Evolutionary conservation across 257 asterid species (phyloP).

Genomic region (Nicotiana paniculata): DNA sequence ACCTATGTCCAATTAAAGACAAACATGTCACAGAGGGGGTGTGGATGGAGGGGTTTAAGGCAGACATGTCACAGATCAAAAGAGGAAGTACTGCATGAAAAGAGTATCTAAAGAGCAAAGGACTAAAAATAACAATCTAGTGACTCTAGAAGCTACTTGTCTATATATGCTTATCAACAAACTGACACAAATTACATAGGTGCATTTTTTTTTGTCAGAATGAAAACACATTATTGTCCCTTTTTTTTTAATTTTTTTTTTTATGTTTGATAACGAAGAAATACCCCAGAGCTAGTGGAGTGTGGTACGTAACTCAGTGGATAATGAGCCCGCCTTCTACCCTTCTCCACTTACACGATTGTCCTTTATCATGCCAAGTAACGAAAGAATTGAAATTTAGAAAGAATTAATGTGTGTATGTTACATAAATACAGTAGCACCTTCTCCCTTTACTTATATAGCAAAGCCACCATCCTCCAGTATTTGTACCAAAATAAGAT

Average conservation of each 20-base stretch:
- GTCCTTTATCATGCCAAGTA: not conserved
- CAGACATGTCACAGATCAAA: not conserved
- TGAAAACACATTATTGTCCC: not conserved
- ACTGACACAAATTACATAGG: not conserved
- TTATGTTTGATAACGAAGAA: not conserved
- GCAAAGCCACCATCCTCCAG: not conserved
- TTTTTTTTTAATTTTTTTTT: too few species aligned
- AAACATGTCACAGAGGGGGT: not conserved
- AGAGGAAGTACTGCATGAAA: not conserved
- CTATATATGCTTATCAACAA: not conserved
- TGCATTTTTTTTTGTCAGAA: not conserved
- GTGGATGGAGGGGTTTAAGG: not conserved
- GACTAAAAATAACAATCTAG: not conserved
- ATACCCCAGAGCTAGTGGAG: not conserved
- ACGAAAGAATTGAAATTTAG: not conserved
- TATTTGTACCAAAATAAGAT: not conserved
- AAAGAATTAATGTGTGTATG: not conserved
- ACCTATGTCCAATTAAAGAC: conserved; percentile 43
- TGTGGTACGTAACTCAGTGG: not conserved
- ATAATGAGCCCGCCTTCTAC: not conserved
- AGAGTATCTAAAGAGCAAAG: not conserved
- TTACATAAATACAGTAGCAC: not conserved
- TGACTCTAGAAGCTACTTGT: not conserved
- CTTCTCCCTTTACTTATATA: not conserved
- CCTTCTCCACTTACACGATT: not conserved